These are phyloP conservation scores for Aspergillus sp. DNA, from an alignment of 2,329 filamentous ascomycete genomes.

Conservation along the genomic window DNA sequence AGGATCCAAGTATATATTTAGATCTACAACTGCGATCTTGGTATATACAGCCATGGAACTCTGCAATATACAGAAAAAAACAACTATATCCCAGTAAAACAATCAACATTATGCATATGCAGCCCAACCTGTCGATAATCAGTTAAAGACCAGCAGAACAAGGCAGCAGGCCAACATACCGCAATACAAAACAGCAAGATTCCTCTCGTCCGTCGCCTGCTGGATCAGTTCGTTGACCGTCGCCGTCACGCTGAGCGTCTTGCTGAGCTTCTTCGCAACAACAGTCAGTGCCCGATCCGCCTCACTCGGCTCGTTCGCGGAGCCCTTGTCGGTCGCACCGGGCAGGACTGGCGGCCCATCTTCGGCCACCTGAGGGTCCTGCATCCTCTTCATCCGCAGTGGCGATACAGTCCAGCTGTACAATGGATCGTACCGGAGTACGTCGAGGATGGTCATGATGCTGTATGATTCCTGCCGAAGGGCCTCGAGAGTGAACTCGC, in stretches of 20 bases:
- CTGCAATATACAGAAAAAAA: background rate
- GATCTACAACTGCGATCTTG: too few relatives aligned
- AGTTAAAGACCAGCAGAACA: slow-evolving; percentile 4
- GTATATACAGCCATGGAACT: too few relatives aligned
- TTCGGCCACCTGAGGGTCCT: slow-evolving; percentile 43
- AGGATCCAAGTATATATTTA: too few relatives aligned
- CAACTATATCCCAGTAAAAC: too few relatives aligned
- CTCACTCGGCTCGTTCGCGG: slow-evolving; percentile 58
- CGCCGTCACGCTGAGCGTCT: slow-evolving; percentile 85
- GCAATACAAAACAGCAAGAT: slow-evolving; percentile 82
- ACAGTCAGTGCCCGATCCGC: slow-evolving; percentile 86
- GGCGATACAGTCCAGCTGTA: slow-evolving; percentile 90
- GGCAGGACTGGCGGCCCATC: slow-evolving; percentile 29
- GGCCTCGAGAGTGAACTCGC: slow-evolving; percentile 92
- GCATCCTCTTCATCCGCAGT: slow-evolving; percentile 56
- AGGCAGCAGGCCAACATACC: slow-evolving; percentile 41
- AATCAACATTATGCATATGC: slow-evolving; percentile 34
- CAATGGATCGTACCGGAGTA: slow-evolving; percentile 92
- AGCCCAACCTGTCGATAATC: slow-evolving; percentile 37
- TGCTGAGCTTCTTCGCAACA: slow-evolving; percentile 90
- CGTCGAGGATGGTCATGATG: slow-evolving; percentile 98
- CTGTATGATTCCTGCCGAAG: slow-evolving; percentile 90
- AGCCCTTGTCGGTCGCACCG: slow-evolving; percentile 22
- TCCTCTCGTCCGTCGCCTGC: slow-evolving; percentile 84
- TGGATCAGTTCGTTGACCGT: slow-evolving; percentile 97